Evolutionary conservation across 805 yeast genomes (phyloP).

Genomic region (Sugiyamaella qingdaonensis): DNA sequence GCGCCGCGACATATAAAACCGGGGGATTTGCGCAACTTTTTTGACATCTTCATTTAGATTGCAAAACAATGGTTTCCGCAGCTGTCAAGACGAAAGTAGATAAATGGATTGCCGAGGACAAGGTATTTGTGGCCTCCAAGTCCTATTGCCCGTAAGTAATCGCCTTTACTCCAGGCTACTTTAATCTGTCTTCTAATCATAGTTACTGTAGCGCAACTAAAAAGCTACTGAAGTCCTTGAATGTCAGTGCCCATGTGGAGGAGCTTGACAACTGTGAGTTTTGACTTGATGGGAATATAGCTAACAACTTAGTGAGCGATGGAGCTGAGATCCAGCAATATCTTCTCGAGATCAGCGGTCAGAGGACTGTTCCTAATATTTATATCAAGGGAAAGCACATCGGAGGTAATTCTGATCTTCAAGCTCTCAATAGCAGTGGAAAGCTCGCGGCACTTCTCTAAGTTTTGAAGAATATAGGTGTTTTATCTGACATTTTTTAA

Average conservation of each 20-base stretch:
- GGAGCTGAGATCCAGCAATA: slow-evolving; percentile 85
- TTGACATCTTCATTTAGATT: not conserved
- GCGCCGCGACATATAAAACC: too few species aligned
- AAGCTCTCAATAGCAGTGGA: slow-evolving; percentile 60
- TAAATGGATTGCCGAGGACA: slow-evolving; percentile 20
- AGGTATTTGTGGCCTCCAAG: slow-evolving; percentile 62
- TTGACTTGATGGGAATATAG: not conserved
- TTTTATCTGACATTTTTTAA: too few species aligned
- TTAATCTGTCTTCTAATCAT: not conserved
- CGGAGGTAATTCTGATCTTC: slow-evolving; percentile 92
- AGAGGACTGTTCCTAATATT: slow-evolving; percentile 90
- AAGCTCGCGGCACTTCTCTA: slow-evolving; percentile 44
- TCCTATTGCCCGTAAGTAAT: slow-evolving; percentile 57
- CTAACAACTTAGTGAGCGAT: slow-evolving; percentile 38
- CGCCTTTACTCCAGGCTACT: not conserved
- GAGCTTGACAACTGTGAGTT: slow-evolving; percentile 45
- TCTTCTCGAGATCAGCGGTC: slow-evolving; percentile 74
- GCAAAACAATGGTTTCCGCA: slow-evolving; percentile 4
- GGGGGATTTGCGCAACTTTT: not conserved
- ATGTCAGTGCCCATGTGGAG: slow-evolving; percentile 41
- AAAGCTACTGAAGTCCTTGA: slow-evolving; percentile 36
- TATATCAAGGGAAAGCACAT: slow-evolving; percentile 89
- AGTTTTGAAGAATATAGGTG: not conserved
- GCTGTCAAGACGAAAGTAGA: slow-evolving; percentile 16
- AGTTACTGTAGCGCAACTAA: slow-evolving; percentile 45